These are phyloP conservation scores for Toxicodendron radicans DNA, from an alignment of 345 rosid species.

Conservation along the genomic window DNA sequence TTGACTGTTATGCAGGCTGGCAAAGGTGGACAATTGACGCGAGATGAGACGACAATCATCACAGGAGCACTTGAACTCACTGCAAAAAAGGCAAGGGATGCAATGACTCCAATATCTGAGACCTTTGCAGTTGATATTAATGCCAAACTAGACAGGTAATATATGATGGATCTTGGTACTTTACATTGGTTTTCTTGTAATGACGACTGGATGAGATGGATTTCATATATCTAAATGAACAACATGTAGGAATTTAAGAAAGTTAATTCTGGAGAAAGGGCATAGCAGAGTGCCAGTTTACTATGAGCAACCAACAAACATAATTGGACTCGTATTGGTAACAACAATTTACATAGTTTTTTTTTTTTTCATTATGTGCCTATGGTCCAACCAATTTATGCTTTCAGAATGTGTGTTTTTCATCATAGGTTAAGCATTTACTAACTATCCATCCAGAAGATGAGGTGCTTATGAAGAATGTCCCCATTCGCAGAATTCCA, in stretches of 20 bases:
- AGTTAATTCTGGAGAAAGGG: constrained; percentile 60
- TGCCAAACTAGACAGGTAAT: constrained; percentile 57
- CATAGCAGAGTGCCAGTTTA: constrained; percentile 75
- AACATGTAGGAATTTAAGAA: constrained; percentile 48
- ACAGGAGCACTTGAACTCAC: constrained; percentile 66
- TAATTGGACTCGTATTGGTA: constrained; percentile 67
- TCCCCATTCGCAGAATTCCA: constrained; percentile 57
- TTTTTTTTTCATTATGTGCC: not conserved
- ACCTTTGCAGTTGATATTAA: constrained; percentile 56
- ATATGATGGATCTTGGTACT: not conserved
- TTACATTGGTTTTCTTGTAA: not conserved
- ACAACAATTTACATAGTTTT: not conserved
- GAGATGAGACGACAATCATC: constrained; percentile 71
- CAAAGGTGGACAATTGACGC: constrained; percentile 71
- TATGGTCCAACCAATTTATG: not conserved
- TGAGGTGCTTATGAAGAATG: constrained; percentile 52
- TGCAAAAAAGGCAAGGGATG: constrained; percentile 57
- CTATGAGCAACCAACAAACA: constrained; percentile 53
- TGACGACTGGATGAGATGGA: not conserved
- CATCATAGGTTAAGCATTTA: constrained; percentile 54
- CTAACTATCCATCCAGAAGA: constrained; percentile 56
- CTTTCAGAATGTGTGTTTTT: not conserved
- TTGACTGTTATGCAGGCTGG: constrained; percentile 46
- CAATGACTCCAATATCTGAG: constrained; percentile 65
- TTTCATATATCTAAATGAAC: not conserved